These are phyloP conservation scores for Irineochytrium annulatum DNA, from an alignment of 192 early-diverging fungal species.

Conservation along the genomic window DNA sequence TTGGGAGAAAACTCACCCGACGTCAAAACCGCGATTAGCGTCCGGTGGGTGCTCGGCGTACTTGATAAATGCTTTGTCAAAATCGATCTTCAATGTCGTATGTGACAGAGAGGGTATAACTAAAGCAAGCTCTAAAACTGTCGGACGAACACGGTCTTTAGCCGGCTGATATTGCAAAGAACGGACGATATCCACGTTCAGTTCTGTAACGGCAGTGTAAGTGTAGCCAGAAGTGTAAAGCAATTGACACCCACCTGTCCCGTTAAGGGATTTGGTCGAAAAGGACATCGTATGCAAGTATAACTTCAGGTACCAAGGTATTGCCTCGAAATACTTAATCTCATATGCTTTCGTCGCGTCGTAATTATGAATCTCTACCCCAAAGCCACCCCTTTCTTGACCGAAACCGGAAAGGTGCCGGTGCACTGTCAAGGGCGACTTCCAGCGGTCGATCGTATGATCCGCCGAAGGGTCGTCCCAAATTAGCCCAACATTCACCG, in stretches of 20 bases:
- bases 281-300: constrained; percentile 81
- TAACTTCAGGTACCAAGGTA: constrained; percentile 90
- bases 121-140: constrained; percentile 69
- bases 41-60: constrained; percentile 97
- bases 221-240: too few relatives aligned
- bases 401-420: constrained; percentile 60
- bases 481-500: too few relatives aligned
- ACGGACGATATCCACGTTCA: too few relatives aligned
- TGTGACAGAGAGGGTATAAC: constrained; percentile 65
- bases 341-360: constrained; percentile 33
- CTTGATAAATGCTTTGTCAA: constrained; percentile 89
- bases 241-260: neutral
- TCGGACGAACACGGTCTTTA: constrained; percentile 76
- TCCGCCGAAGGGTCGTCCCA: too few relatives aligned
- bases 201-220: too few relatives aligned
- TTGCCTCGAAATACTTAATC: constrained; percentile 67
- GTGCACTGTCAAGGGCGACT: constrained; percentile 19
- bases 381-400: constrained; percentile 79
- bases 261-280: neutral
- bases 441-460: too few relatives aligned
- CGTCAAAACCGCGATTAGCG: constrained; percentile 91
- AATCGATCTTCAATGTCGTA: constrained; percentile 67
- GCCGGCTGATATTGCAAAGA: constrained; percentile 67
- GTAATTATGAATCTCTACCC: constrained; percentile 68
- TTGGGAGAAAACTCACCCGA: constrained; percentile 47